These are phyloP conservation scores for Letharia lupina DNA, from an alignment of 495 filamentous ascomycete species.

Conservation along the genomic window DNA sequence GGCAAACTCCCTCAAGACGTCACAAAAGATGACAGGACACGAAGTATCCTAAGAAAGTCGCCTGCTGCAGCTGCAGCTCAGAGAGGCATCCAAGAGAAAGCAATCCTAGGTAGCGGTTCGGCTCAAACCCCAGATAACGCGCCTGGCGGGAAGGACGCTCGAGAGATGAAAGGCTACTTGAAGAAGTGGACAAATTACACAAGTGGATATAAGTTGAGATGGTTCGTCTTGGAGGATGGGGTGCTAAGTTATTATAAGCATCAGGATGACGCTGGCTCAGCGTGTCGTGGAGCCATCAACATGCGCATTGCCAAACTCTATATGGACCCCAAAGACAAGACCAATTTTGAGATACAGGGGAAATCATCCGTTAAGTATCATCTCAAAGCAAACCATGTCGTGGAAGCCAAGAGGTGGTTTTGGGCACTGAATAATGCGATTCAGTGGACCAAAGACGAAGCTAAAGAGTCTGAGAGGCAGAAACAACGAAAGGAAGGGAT, in stretches of 20 bases:
- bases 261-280: conserved; percentile 85
- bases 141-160: conserved; percentile 70
- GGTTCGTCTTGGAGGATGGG: conserved; percentile 97
- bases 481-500: conserved; percentile 65
- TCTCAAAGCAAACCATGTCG: conserved; percentile 91
- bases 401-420: conserved; percentile 90
- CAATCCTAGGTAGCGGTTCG: conserved; percentile 68
- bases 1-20: conserved; percentile 95
- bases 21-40: conserved; percentile 87
- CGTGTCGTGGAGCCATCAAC: conserved; percentile 95
- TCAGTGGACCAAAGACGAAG: conserved; percentile 96
- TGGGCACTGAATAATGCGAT: conserved; percentile 99
- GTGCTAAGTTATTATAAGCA: conserved; percentile 99
- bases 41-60: conserved; percentile 81
- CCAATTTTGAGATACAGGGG: conserved; percentile 91
- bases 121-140: conserved; percentile 55
- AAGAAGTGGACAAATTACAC: conserved; percentile 99
- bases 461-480: conserved; percentile 73
- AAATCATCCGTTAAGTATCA: conserved; percentile 99
- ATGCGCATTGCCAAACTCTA: conserved; percentile 91
- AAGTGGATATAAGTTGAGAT: conserved; percentile 87
- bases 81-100: conserved; percentile 91
- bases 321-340: conserved; percentile 96
- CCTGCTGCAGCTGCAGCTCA: conserved; percentile 92
- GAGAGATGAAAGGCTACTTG: conserved; percentile 96